Evolutionary conservation across 805 yeast species (phyloP), one percentile per base, ranked within the genome.

Genomic region (Hanseniaspora thailandica): DNA sequence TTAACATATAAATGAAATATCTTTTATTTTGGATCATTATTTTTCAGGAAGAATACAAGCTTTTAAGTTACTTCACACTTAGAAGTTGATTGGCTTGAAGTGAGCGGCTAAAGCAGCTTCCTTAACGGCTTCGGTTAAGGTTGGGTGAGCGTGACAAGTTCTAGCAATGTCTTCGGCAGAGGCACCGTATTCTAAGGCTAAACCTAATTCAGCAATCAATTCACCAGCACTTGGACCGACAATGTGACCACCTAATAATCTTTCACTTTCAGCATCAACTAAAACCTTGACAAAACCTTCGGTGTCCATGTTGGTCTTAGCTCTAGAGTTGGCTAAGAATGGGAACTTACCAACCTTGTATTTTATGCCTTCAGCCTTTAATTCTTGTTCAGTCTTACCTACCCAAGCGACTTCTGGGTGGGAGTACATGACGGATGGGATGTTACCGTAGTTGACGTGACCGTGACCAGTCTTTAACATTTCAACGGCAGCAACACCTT

Each of bases 341-440:
- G 97, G 96, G 88, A 90, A 93, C 74, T 93, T 93, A 68, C 99
- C 99, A 57, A 85, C 78, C 71, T 84, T 89, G 80, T 84, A 93
- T 63, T 82, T 77, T 70, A 88, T 80, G 62, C 96, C 96, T 63
- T 87, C 87, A 62, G 78, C 89, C 77, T 90, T 89, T 69, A 89
- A 78, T 72, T 89, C 89, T 75, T 89, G 82, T 75, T 93, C 99
- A 66, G 81, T 85, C 72, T 86, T 86, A 63, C 99, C 99, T 62
- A 86, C 96, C 98, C 98, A 93, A 51, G 97, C 97, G 62, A 93
- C 96, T 76, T 93, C 99, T 59, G 99, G 99, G 73, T 88, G 96
- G 47, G 97, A 83, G 78, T 93, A 93, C 98, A 93, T 93, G 61
- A 93, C 98, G 34, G 96, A 81, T 60, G 99, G 99, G 62, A 93